A percentile compares a stretch with the other conserved stretches of the same genome.
These are phyloP conservation scores for Pseudodiploospora longispora DNA, from an alignment of 2,329 filamentous ascomycete genomes.

Conservation along the genomic window DNA sequence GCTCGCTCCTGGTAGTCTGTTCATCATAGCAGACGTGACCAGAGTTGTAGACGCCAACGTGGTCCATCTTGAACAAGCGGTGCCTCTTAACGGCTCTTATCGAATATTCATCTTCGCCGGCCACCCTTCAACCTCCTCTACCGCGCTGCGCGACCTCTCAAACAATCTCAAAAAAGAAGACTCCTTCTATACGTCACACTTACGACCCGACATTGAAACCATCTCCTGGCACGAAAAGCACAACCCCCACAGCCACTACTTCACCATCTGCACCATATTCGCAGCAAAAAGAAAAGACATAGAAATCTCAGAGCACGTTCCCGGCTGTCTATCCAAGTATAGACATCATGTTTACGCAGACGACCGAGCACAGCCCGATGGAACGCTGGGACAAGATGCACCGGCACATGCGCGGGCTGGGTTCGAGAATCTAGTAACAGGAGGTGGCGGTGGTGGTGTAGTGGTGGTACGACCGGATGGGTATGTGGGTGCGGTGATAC, in stretches of 20 bases:
- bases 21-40: constrained; percentile 74
- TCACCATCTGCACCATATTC: constrained; percentile 71
- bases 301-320: constrained; percentile 64
- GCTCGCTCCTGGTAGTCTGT: constrained; percentile 64
- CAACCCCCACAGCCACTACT: constrained; percentile 78
- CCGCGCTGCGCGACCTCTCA: constrained; percentile 64
- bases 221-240: constrained; percentile 72
- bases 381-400: constrained; percentile 59
- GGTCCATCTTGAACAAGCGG: constrained; percentile 82
- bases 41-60: constrained; percentile 83
- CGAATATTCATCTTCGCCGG: constrained; percentile 80
- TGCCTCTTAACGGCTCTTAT: constrained; percentile 83
- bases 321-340: constrained; percentile 64
- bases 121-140: constrained; percentile 46
- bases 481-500: constrained; percentile 71
- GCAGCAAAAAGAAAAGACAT: constrained; percentile 59
- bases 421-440: constrained; percentile 41
- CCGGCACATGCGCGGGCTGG: constrained; percentile 85
- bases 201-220: constrained; percentile 49
- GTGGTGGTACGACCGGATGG: constrained; percentile 82
- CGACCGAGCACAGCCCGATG: constrained; percentile 62
- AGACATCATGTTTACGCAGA: constrained; percentile 80
- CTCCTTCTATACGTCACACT: constrained; percentile 66
- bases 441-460: constrained; percentile 57
- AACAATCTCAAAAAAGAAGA: constrained; percentile 52